Percentiles rank a stretch among this genome's conserved stretches.
These are phyloP conservation scores for Hyaloperonospora brassicae DNA, from an alignment of 352 stramenopile genomes.

Conservation along the genomic window DNA sequence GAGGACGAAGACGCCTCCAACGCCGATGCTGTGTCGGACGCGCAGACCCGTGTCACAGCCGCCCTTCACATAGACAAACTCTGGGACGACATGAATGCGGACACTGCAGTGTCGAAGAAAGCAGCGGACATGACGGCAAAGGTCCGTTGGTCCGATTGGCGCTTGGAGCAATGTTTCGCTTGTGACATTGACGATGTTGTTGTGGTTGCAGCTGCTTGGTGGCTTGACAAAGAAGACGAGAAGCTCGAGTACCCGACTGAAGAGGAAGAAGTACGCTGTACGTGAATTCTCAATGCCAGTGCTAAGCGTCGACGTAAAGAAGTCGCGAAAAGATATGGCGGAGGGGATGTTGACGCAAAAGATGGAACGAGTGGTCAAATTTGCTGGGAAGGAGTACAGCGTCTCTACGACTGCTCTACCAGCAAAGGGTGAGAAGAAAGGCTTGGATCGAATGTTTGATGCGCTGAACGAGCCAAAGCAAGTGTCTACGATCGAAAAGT, in stretches of 20 bases:
- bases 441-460: slow-evolving; percentile 81
- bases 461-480: slow-evolving; percentile 86
- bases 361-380: slow-evolving; percentile 69
- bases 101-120: slow-evolving; percentile 44
- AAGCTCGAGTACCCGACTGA: slow-evolving; percentile 20
- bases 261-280: slow-evolving; percentile 51
- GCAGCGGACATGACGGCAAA: slow-evolving; percentile 43
- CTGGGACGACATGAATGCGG: slow-evolving; percentile 62
- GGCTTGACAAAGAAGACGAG: slow-evolving; percentile 44
- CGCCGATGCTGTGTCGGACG: neutral
- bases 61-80: slow-evolving; percentile 36
- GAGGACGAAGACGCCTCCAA: slow-evolving; percentile 9
- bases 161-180: too few relatives aligned
- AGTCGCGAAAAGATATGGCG: slow-evolving; percentile 38
- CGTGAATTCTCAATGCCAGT: slow-evolving; percentile 64
- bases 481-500: slow-evolving; percentile 93
- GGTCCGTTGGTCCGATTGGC: slow-evolving; percentile 8
- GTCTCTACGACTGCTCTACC: slow-evolving; percentile 11
- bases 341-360: slow-evolving; percentile 20
- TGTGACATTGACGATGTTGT: neutral
- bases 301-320: slow-evolving; percentile 60
- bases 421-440: slow-evolving; percentile 16
- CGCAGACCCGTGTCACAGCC: slow-evolving; percentile 19
- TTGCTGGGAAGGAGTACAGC: slow-evolving; percentile 77
- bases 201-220: slow-evolving; percentile 34